These are phyloP conservation scores for Neofusicoccum sp. DNA, from an alignment of 2,329 filamentous ascomycete genomes.

Conservation along the genomic window DNA sequence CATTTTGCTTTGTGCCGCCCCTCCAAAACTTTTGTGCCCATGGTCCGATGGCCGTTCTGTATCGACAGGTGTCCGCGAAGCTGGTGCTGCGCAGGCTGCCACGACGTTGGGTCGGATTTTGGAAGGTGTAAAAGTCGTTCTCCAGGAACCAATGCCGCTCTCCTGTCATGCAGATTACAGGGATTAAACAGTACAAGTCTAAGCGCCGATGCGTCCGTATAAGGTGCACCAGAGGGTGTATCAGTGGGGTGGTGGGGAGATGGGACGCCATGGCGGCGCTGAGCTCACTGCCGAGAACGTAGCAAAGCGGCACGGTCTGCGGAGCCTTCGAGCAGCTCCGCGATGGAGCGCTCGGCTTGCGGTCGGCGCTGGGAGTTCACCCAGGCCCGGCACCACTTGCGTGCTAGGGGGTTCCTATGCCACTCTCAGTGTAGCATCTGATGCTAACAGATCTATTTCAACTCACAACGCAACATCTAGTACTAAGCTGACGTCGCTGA, in stretches of 20 bases:
- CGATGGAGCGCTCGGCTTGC: neutral
- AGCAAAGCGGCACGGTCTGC: neutral
- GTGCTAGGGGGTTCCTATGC: conserved; percentile 11
- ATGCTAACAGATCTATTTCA: conserved; percentile 15
- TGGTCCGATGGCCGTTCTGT: conserved; percentile 17
- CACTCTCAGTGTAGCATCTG: conserved; percentile 15
- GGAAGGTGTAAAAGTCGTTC: conserved; percentile 15
- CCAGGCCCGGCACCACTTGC: neutral
- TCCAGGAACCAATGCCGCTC: conserved; percentile 21
- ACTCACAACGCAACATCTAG: conserved; percentile 77
- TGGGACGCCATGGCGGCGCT: conserved; percentile 9
- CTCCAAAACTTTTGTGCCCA: conserved; percentile 16
- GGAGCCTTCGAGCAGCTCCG: neutral
- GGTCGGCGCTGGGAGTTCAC: neutral
- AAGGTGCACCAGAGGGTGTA: conserved; percentile 18
- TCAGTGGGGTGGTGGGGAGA: conserved; percentile 11
- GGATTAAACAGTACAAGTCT: conserved; percentile 24
- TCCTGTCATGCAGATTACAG: conserved; percentile 23
- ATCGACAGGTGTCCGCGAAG: conserved; percentile 18
- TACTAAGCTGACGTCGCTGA: conserved; percentile 95
- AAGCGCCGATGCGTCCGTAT: conserved; percentile 15
- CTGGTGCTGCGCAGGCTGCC: conserved; percentile 13
- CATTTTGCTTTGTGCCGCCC: conserved; percentile 21
- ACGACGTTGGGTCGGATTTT: neutral
- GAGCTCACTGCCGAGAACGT: conserved; percentile 10